These are phyloP conservation scores for Scutellaria minor DNA, from an alignment of 257 asterid genomes.

Conservation along the genomic window DNA sequence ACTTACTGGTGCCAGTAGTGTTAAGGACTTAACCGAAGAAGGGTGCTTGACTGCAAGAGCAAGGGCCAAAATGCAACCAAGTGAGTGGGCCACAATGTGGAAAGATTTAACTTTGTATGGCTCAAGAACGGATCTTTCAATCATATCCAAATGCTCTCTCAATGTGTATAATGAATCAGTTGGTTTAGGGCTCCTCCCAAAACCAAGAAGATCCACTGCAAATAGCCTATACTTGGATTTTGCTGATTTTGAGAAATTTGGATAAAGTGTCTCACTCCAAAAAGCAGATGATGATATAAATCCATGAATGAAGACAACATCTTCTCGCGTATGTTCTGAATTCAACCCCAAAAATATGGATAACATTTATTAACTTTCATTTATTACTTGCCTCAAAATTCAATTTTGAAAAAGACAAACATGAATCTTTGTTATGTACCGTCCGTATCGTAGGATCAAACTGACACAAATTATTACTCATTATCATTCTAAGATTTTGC, in stretches of 20 bases:
- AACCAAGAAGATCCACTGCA: constrained; percentile 90
- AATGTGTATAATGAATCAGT: constrained; percentile 78
- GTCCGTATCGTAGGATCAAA: too few species aligned
- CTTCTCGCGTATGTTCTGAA: constrained; percentile 68
- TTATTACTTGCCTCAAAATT: neutral
- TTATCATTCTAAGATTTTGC: too few species aligned
- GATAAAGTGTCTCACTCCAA: constrained; percentile 94
- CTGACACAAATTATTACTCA: too few species aligned
- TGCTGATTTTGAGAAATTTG: constrained; percentile 70
- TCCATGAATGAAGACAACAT: constrained; percentile 89
- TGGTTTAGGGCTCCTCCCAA: constrained; percentile 95
- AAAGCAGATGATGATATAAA: constrained; percentile 86
- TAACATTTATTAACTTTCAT: neutral
- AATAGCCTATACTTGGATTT: constrained; percentile 75
- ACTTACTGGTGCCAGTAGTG: constrained; percentile 88
- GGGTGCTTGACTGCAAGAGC: constrained; percentile 89
- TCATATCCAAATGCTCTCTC: constrained; percentile 90
- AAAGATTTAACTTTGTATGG: constrained; percentile 71
- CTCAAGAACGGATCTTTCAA: constrained; percentile 73
- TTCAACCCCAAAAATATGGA: too few species aligned
- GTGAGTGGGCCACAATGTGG: constrained; percentile 95
- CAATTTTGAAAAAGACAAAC: neutral
- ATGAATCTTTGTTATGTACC: too few species aligned
- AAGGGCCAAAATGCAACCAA: constrained; percentile 93
- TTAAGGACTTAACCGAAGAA: constrained; percentile 70